Conservation (phyloP, 148 eudicot genomes). For the Vaccinium corymbosum region DNA sequence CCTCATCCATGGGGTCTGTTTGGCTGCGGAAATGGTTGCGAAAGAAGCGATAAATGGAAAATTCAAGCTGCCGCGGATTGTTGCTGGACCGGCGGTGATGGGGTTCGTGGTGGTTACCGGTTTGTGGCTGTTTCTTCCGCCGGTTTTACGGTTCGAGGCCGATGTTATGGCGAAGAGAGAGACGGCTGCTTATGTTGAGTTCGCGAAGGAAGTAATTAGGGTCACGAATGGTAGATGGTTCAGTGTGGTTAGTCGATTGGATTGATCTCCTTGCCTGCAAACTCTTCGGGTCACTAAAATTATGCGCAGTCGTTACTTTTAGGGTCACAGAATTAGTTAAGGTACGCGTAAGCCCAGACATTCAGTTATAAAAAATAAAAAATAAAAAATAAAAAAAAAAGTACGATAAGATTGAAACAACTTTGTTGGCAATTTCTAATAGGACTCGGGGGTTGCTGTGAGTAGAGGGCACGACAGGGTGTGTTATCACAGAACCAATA, state of each 20-base stretch:
- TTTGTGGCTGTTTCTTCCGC: conserved; percentile 52
- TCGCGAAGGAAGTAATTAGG: conserved; percentile 10
- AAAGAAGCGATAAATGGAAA: conserved; percentile 19
- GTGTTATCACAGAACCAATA: too few species aligned
- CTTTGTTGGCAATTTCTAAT: background rate
- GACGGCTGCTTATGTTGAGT: conserved; percentile 30
- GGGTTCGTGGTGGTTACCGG: conserved; percentile 37
- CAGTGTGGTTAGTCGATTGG: background rate
- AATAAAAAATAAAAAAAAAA: too few species aligned
- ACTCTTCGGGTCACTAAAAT: too few species aligned
- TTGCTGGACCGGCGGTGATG: conserved; percentile 30
- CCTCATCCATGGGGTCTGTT: conserved; percentile 15
- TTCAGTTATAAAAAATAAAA: too few species aligned
- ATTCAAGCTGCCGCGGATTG: conserved; percentile 21
- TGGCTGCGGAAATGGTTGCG: conserved; percentile 19
- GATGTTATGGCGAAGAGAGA: conserved; percentile 32
- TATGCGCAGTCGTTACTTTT: too few species aligned
- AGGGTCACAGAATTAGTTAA: too few species aligned
- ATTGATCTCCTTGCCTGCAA: background rate
- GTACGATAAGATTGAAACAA: background rate
- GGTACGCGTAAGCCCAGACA: too few species aligned
- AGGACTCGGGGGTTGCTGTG: background rate
- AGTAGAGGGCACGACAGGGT: background rate
- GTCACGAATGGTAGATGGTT: background rate
- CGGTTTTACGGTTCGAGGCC: conserved; percentile 28